Base-by-base conservation (phyloP, 441 rosid genomes). In the Euphorbia celastroides region DNA sequence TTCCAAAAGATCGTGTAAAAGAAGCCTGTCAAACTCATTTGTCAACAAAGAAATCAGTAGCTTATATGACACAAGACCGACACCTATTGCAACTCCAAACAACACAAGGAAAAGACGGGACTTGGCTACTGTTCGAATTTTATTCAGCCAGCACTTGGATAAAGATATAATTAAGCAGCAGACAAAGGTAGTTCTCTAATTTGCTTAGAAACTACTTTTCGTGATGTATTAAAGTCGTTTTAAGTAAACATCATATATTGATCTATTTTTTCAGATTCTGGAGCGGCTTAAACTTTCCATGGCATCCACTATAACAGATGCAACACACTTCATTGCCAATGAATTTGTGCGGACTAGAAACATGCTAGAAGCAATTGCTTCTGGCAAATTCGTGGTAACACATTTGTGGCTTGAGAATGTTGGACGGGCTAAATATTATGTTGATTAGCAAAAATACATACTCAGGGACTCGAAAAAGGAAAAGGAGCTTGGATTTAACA, bases 141-240 rank as follows among this genome's bases (percentile, higher is more conserved):
- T 91, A 75, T 89, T 93, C 76, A 93, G 98, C 86, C 86, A 89
- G 52, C 98, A 87, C 80, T 77, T 93, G 81, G 86, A 86, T 72
- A 93, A 81, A 70, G 85, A 86, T 73, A 78, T 76, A 73, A 70
- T 82, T 67, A 87, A 76, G 80, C 91, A 84, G 74, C 97, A 82
- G 81, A 85, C 74, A 70, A 87, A 89, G 97, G 98, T 93, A 79
- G 50, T 67, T 32, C 31, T 54, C 4, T 68, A 20, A 51, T 68
- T 74, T 41, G 70, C 50, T 16, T 54, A 27, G n/a, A n/a, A n/a
- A 27, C n/a, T 9, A 46, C 10, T 26, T 46, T 67, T 52, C 22
- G 59, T 69, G 52, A 58, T 46, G 28, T 64, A 27, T 20, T 1
- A 7, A 48, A 64, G 51, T 56, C 60, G 44, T 16, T 67, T 68